A percentile compares a stretch with the other conserved stretches of the same genome.
phyloP scores from a whole-genome alignment of 805 yeast species.

The Lipomyces yamadae region DNA sequence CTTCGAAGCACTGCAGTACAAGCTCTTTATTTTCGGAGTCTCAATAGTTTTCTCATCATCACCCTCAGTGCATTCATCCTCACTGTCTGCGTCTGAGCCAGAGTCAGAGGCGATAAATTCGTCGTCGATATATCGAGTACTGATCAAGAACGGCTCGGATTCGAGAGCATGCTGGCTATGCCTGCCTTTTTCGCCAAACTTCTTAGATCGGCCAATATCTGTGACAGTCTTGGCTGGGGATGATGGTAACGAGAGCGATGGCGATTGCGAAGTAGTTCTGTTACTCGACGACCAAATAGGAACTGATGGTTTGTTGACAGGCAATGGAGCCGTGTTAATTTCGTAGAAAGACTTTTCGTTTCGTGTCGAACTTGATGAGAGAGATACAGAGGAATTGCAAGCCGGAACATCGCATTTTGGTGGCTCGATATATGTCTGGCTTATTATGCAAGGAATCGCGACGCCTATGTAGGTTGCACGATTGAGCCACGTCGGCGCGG shows the following conservation, averaged over 20 bases:
- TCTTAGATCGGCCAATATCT: neutral
- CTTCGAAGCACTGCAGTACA: neutral
- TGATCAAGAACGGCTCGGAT: constrained; percentile 19
- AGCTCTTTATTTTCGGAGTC: neutral
- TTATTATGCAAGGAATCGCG: constrained; percentile 33
- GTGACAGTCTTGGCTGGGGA: neutral
- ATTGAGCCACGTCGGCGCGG: constrained; percentile 36
- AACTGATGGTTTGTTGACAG: neutral
- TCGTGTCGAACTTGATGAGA: neutral
- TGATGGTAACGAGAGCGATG: neutral
- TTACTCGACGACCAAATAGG: neutral
- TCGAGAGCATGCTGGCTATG: constrained; percentile 3
- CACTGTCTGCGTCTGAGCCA: neutral
- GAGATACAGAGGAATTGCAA: constrained; percentile 9
- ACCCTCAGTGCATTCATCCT: neutral
- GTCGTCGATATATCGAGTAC: constrained; percentile 26
- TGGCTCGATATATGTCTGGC: constrained; percentile 29
- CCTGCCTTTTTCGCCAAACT: neutral
- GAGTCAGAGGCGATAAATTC: constrained; percentile 9
- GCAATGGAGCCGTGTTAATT: constrained; percentile 7
- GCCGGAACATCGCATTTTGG: constrained; percentile 24
- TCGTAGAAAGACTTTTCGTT: constrained; percentile 23
- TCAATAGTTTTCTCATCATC: neutral
- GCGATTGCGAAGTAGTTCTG: neutral
- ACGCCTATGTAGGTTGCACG: constrained; percentile 31